phyloP scores from a whole-genome alignment of 148 eudicot genomes.

The Silene uniflora region DNA sequence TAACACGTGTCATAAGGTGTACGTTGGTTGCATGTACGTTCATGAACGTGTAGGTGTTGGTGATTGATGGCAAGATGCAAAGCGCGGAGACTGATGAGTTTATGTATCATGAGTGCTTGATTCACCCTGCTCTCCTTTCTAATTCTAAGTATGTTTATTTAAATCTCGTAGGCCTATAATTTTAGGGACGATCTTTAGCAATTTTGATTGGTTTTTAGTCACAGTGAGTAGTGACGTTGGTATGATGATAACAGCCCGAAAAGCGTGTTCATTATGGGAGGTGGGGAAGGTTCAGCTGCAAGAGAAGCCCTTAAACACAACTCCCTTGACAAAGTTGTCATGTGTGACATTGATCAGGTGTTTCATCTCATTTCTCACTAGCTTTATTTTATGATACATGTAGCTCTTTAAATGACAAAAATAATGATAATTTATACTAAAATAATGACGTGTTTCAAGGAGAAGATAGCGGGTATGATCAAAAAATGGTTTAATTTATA shows the following conservation, averaged over 20 bases:
- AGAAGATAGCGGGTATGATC: too few species aligned
- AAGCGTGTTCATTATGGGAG: slow-evolving; percentile 79
- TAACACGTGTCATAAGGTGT: background rate
- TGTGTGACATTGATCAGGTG: slow-evolving; percentile 87
- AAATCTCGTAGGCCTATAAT: too few species aligned
- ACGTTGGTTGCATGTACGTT: background rate
- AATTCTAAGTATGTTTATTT: slow-evolving; percentile 37
- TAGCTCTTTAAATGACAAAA: too few species aligned
- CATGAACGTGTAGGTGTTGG: slow-evolving; percentile 42
- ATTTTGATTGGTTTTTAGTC: too few species aligned
- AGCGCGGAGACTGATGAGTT: slow-evolving; percentile 81
- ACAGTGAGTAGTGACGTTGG: too few species aligned
- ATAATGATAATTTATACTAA: too few species aligned
- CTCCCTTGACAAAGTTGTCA: slow-evolving; percentile 56
- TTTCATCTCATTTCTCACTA: too few species aligned
- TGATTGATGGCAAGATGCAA: slow-evolving; percentile 85
- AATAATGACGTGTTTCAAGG: too few species aligned
- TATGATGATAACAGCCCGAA: slow-evolving; percentile 44
- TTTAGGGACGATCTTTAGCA: too few species aligned
- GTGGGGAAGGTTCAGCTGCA: slow-evolving; percentile 84
- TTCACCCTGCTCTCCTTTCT: slow-evolving; percentile 72
- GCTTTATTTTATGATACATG: background rate
- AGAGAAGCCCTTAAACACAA: slow-evolving; percentile 70
- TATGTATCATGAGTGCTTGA: slow-evolving; percentile 77
- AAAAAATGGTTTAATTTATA: too few species aligned